Base-by-base conservation (phyloP, 352 stramenopile species). In the Phytophthora brassicae region DNA sequence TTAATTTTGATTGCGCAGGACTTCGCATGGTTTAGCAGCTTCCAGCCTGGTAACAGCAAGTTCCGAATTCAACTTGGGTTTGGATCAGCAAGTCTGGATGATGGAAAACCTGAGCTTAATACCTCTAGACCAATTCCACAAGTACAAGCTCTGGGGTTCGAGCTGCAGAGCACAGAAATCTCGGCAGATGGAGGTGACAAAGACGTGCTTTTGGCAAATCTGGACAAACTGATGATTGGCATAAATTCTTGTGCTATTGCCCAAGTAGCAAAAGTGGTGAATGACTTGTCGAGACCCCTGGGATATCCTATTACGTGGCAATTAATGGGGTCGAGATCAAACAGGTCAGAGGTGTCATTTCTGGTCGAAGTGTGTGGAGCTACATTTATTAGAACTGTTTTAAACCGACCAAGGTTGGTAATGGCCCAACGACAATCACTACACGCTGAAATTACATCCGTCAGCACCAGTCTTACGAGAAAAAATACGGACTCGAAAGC, bases 401-500 rank as follows among this genome's bases (percentile, higher is more conserved):
- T 52, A 17, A 64, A 56, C 49, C 55, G 42, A 24, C 62, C 49
- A 20, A 53, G 48, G 2, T 44, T 70, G n/a, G 49, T 59, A 16
- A 66, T 72, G 50, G 54, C 70, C 8, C 56, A 78, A 16, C 26
- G 53, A 36, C 69, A 80, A 57, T 44, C 63, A 14, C 7, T 87
- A 46, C 44, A 49, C 2, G 35, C 52, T 47, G 46, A 66, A 16
- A 56, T 82, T 62, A 49, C 49, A 41, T 79, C 70, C 23, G 45
- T 57, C n/a, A 77, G 57, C 46, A 45, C 64, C 26, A 75, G 44
- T 49, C 47, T 55, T 16, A 62, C 38, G 16, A 70, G 14, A 36
- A 31, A 9, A 54, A 53, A 14, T 22, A 41, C 24, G 9, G 47
- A 38, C n/a, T n/a, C 8, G 12, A 20, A 68, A n/a, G 17, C 7